These are phyloP conservation scores for Perkinsus marinus DNA, from an alignment of 169 alveolate genomes.

Conservation along the genomic window DNA sequence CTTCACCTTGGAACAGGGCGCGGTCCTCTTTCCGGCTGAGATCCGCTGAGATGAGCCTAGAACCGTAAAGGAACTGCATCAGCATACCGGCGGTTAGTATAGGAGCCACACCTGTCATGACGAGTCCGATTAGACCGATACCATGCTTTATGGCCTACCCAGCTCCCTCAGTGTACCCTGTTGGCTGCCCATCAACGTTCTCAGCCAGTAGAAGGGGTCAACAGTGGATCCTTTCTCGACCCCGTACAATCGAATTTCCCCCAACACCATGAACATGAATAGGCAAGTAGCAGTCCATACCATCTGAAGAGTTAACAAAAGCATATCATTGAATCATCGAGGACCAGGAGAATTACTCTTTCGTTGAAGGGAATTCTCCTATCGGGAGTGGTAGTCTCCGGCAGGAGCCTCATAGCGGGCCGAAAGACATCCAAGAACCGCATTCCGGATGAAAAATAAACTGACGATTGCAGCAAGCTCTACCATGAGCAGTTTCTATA, in stretches of 20 bases:
- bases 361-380: background rate
- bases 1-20: background rate
- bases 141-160: background rate
- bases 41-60: background rate
- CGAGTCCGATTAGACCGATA: background rate
- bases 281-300: background rate
- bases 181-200: background rate
- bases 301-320: background rate
- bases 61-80: background rate
- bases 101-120: background rate
- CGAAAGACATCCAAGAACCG: background rate
- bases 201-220: background rate
- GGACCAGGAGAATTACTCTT: background rate
- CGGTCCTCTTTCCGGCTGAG: background rate
- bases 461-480: background rate
- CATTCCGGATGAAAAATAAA: background rate
- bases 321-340: background rate
- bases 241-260: background rate
- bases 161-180: background rate
- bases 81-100: background rate
- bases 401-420: background rate
- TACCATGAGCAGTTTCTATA: background rate
- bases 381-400: background rate
- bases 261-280: background rate
- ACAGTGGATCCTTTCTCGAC: background rate